phyloP scores from a whole-genome alignment of 192 early-diverging fungal species.

The Backusella morwellensis region DNA sequence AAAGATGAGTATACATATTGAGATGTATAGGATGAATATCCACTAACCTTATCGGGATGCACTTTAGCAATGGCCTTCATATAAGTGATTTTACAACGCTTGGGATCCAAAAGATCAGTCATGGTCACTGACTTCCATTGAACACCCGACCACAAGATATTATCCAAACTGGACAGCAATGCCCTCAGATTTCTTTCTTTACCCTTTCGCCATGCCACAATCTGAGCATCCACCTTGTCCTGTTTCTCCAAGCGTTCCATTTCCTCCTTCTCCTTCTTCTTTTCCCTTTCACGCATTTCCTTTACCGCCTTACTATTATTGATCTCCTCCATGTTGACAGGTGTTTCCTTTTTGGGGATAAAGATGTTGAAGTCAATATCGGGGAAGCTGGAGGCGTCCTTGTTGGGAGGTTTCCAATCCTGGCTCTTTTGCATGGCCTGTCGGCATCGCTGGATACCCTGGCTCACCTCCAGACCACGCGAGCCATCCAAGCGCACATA shows the following conservation, averaged over 20 bases:
- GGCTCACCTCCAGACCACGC: conserved; percentile 28
- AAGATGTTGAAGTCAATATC: conserved; percentile 27
- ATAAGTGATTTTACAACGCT: conserved; percentile 87
- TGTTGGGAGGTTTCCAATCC: background rate
- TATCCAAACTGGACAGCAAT: conserved; percentile 78
- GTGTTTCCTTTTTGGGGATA: background rate
- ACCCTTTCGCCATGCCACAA: conserved; percentile 75
- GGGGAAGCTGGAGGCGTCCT: conserved; percentile 9
- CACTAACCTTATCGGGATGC: conserved; percentile 89
- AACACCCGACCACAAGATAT: conserved; percentile 71
- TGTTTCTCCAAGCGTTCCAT: conserved; percentile 65
- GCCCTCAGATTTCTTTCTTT: conserved; percentile 92
- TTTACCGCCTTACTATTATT: conserved; percentile 53
- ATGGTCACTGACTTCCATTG: conserved; percentile 76
- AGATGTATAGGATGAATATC: too few species aligned
- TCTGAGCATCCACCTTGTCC: conserved; percentile 77
- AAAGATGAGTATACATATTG: too few species aligned
- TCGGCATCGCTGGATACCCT: conserved; percentile 45
- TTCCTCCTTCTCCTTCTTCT: conserved; percentile 69
- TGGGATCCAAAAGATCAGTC: conserved; percentile 79
- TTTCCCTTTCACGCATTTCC: conserved; percentile 74
- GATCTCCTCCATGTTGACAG: background rate
- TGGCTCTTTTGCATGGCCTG: conserved; percentile 28
- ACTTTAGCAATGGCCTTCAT: conserved; percentile 91
- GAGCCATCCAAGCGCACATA: conserved; percentile 34